Conservation (phyloP, 1,284 basidiomycete genomes). For the Sanguinoderma infundibulare region DNA sequence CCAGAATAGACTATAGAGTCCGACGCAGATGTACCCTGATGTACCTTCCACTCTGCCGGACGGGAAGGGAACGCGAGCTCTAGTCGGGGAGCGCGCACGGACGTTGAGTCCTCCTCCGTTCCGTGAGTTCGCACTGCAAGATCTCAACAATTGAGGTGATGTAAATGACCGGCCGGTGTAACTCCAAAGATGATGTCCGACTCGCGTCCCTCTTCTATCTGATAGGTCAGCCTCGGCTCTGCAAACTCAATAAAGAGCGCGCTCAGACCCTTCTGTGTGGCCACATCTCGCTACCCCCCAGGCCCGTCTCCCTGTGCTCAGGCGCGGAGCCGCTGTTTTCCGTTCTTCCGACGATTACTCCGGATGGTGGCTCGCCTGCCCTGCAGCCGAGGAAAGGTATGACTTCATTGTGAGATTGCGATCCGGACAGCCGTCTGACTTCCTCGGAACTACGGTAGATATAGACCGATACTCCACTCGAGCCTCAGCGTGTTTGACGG, state of each 20-base stretch:
- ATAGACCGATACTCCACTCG: conserved; percentile 1
- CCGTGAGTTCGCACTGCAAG: conserved; percentile 22
- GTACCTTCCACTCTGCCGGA: conserved; percentile 19
- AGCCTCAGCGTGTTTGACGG: conserved; percentile 4
- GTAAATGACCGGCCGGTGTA: conserved; percentile 21
- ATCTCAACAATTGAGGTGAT: conserved; percentile 17
- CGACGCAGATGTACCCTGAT: conserved; percentile 17
- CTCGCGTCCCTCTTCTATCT: conserved; percentile 15
- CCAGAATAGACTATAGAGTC: conserved; percentile 21
- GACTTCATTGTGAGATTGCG: conserved; percentile 12
- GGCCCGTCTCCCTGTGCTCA: conserved; percentile 13
- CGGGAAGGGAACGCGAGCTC: conserved; percentile 23
- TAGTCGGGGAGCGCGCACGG: conserved; percentile 19
- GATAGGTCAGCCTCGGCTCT: conserved; percentile 13
- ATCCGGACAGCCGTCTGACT: conserved; percentile 6
- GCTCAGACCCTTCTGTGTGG: neutral
- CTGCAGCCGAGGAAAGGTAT: conserved; percentile 16
- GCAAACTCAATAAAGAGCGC: conserved; percentile 21
- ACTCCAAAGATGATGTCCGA: conserved; percentile 17
- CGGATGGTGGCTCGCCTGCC: conserved; percentile 10
- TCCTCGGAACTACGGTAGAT: conserved; percentile 6
- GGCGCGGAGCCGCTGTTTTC: conserved; percentile 7
- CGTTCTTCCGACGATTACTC: conserved; percentile 16
- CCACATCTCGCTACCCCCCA: conserved; percentile 17
- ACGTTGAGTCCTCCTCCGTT: conserved; percentile 13